Conservation (phyloP, 1,284 basidiomycete genomes). For the Apiotrichum siamense region DNA sequence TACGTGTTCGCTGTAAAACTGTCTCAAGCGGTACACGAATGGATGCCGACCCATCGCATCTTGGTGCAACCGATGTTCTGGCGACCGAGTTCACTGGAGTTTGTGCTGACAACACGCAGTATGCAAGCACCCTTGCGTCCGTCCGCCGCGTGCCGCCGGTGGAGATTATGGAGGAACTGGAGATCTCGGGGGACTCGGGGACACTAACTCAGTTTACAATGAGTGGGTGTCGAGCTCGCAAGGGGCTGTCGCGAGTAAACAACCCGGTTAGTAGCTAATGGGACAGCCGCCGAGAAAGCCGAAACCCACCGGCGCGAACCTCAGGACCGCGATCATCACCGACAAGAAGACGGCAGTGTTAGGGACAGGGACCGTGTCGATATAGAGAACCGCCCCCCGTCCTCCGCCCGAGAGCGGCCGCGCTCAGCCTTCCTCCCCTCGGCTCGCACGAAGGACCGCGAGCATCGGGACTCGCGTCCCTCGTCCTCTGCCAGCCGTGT, state of each 20-base stretch:
- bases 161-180: slow-evolving; percentile 41
- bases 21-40: neutral
- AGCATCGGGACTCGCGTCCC: slow-evolving; percentile 1
- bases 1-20: too few species aligned
- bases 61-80: neutral
- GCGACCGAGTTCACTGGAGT: neutral
- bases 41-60: neutral
- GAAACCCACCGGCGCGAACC: neutral
- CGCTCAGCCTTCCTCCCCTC: neutral
- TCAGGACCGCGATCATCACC: neutral
- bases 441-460: neutral
- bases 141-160: slow-evolving; percentile 36
- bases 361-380: neutral
- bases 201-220: neutral
- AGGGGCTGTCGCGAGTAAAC: neutral
- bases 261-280: slow-evolving; percentile 1
- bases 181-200: slow-evolving; percentile 32
- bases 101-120: slow-evolving; percentile 14
- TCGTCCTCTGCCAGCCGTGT: neutral
- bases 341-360: neutral
- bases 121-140: slow-evolving; percentile 37
- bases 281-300: neutral
- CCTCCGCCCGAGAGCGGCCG: neutral
- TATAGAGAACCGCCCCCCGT: neutral
- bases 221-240: neutral